Evolutionary conservation across 2,329 filamentous ascomycete genomes (phyloP).

Genomic region (Stachybotrys echinatus): DNA sequence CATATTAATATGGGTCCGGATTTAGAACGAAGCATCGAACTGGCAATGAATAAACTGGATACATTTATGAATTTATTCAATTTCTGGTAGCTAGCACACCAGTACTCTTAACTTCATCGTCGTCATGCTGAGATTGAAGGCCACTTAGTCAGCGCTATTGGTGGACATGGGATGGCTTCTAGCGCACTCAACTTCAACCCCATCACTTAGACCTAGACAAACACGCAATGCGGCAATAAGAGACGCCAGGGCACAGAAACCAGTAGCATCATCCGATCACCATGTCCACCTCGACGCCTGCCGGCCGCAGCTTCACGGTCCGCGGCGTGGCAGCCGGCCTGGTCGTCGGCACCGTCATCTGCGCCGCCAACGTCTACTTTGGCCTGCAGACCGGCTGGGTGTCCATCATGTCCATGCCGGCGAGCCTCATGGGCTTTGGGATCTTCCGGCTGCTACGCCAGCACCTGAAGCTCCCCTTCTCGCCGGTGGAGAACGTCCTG

Average conservation of each 20-base stretch:
- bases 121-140: too few species aligned
- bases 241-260: not conserved
- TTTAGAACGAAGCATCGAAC: too few species aligned
- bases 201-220: not conserved
- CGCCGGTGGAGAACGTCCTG: constrained; percentile 91
- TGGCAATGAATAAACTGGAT: too few species aligned
- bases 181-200: not conserved
- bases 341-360: constrained; percentile 82
- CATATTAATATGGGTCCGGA: too few species aligned
- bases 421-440: constrained; percentile 88
- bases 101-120: too few species aligned
- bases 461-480: constrained; percentile 75
- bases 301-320: constrained; percentile 71
- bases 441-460: constrained; percentile 78
- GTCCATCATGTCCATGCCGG: constrained; percentile 93
- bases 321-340: constrained; percentile 77
- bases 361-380: constrained; percentile 98
- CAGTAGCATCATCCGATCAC: not conserved
- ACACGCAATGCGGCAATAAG: not conserved
- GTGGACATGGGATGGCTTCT: not conserved
- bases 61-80: too few species aligned
- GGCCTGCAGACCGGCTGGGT: constrained; percentile 78
- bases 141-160: not conserved
- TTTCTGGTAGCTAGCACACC: too few species aligned
- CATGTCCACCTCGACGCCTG: constrained; percentile 18